Percentiles rank a stretch among this genome's conserved stretches.
Evolutionary conservation across 805 yeast species (phyloP).

Genomic region (Peterozyma toletana): DNA sequence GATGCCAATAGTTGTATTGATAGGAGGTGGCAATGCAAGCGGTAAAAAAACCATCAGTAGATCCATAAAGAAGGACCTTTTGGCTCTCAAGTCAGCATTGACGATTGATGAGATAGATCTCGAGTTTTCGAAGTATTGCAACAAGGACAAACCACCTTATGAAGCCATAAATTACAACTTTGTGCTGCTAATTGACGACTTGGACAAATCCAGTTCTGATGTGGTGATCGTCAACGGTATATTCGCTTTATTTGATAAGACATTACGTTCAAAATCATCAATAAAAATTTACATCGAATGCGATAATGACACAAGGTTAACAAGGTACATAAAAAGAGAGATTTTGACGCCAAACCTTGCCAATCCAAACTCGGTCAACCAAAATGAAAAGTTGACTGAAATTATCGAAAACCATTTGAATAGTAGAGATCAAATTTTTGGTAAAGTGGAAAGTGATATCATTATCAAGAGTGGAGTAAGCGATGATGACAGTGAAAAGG

Average conservation of each 20-base stretch:
- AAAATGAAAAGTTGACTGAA: not conserved
- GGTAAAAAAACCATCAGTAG: constrained; percentile 20
- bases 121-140: constrained; percentile 10
- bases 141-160: constrained; percentile 25
- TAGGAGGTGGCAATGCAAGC: constrained; percentile 28
- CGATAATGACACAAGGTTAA: constrained; percentile 78
- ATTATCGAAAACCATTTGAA: constrained; percentile 5
- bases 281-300: constrained; percentile 73
- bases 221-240: constrained; percentile 63
- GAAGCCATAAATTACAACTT: constrained; percentile 28
- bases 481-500: constrained; percentile 4
- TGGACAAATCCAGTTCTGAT: constrained; percentile 13
- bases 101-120: constrained; percentile 16
- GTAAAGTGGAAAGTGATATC: constrained; percentile 8
- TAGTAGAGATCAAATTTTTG: constrained; percentile 5
- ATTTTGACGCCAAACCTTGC: constrained; percentile 9
- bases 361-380: not conserved
- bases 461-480: constrained; percentile 3
- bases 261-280: constrained; percentile 46
- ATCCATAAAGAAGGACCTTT: constrained; percentile 20
- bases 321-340: constrained; percentile 60
- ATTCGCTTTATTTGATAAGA: constrained; percentile 66
- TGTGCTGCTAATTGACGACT: constrained; percentile 13
- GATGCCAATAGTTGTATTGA: constrained; percentile 12
- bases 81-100: constrained; percentile 13